Conservation (phyloP, 2,329 filamentous ascomycete species). For the Colletotrichum cuscutae region DNA sequence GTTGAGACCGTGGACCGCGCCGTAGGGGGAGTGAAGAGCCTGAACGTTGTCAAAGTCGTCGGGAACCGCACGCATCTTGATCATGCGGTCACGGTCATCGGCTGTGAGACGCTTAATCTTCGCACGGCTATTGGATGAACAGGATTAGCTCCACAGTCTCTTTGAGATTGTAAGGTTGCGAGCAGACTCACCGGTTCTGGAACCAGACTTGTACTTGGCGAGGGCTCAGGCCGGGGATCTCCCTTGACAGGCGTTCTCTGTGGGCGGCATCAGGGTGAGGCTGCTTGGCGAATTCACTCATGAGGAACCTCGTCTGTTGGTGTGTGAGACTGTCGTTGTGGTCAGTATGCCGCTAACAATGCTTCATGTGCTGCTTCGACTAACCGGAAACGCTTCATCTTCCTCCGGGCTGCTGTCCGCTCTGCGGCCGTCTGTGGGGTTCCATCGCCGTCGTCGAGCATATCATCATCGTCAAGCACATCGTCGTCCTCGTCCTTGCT, state of each 20-base stretch:
- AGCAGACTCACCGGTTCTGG: constrained; percentile 82
- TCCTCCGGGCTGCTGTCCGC: constrained; percentile 66
- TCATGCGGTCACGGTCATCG: constrained; percentile 77
- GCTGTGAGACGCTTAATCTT: constrained; percentile 78
- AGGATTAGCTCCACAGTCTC: constrained; percentile 33
- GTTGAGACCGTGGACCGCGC: constrained; percentile 65
- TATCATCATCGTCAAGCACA: constrained; percentile 66
- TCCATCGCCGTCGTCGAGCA: constrained; percentile 62
- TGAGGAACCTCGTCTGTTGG: constrained; percentile 95
- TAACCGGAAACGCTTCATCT: constrained; percentile 85
- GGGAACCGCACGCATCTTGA: constrained; percentile 77
- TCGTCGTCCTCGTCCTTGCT: constrained; percentile 63
- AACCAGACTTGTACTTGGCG: constrained; percentile 99
- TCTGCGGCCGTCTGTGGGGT: constrained; percentile 66
- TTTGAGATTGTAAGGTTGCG: background rate
- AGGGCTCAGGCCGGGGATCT: constrained; percentile 91
- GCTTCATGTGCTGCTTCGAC: constrained; percentile 26
- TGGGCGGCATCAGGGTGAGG: constrained; percentile 94
- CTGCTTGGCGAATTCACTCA: constrained; percentile 97
- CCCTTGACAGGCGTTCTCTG: constrained; percentile 84
- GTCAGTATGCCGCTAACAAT: constrained; percentile 44
- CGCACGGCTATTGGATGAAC: constrained; percentile 61
- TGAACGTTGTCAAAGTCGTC: constrained; percentile 78
- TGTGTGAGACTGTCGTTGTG: constrained; percentile 78
- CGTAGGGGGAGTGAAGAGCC: constrained; percentile 74